Base-by-base conservation (phyloP, 805 yeast genomes). In the Aciculoconidium aculeatum region DNA sequence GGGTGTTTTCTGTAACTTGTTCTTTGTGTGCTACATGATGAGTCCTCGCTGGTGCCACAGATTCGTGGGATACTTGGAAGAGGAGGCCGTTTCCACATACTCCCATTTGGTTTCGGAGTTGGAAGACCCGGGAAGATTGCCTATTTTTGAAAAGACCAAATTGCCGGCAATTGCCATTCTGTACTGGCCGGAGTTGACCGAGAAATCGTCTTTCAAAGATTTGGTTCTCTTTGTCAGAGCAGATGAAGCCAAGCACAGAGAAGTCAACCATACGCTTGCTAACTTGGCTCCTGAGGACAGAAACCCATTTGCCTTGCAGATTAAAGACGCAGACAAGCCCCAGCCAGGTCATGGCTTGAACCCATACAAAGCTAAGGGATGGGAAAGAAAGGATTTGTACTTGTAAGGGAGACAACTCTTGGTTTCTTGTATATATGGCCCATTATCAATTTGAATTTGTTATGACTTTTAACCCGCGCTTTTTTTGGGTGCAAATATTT, bases 171-270 rank as follows among this genome's bases (percentile, higher is more conserved):
- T 80, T 33, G 82, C 87, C 6, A 58, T 62, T 42, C 62, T 66
- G 34, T 80, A 80, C 54, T 80, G 85, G 84, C 65, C 70, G 11
- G 62, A 53, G 17, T 61, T 80, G 59, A 44, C 44, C 23, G 67
- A 66, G 17, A 46, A 72, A 14, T 63, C 80, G 15, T 57, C 73
- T 3, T 70, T 80, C 54, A 61, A 63, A 35, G 85, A 80, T 39
- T 63, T 80, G 47, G 59, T 80, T 26, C 63, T 67, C 35, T 67
- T 75, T 41, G 61, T 80, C 14, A 67, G 87, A 39, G 88, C 88
- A 1, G 88, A 80, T 45, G 88, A 80, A 52, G 79, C 85, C 22
- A 80, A 80, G 49, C 87, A 80, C 48, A 67, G 88, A 52, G 88
- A 80, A 46, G 87, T 80, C 16, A 80, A 80, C 55, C 88, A 80